phyloP scores from a whole-genome alignment of 2,329 filamentous ascomycete genomes.

The Claviceps quebecensis region DNA sequence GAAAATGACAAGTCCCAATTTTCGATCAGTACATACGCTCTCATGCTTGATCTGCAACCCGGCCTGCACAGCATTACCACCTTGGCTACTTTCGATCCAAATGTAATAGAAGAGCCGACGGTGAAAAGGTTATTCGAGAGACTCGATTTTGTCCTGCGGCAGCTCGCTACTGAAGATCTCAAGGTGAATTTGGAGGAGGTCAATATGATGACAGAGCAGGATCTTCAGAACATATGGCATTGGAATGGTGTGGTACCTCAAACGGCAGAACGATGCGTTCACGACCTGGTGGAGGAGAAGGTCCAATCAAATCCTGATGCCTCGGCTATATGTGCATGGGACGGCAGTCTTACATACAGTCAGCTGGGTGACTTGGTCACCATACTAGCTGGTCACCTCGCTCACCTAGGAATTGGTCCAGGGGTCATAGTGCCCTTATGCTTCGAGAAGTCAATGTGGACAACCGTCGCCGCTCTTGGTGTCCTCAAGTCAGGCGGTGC shows the following conservation, averaged over 20 bases:
- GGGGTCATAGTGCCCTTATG: conserved; percentile 28
- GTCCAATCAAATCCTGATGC: conserved; percentile 22
- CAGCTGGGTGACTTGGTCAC: conserved; percentile 30
- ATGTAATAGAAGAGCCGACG: neutral
- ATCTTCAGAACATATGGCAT: conserved; percentile 30
- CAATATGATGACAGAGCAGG: conserved; percentile 5
- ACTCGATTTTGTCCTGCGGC: neutral
- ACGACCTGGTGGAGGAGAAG: conserved; percentile 29
- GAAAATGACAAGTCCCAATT: neutral
- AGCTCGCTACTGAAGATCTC: neutral
- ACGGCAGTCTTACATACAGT: conserved; percentile 31
- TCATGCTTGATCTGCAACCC: neutral
- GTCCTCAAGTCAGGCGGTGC: conserved; percentile 35
- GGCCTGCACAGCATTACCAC: too few relatives aligned
- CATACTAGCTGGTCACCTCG: conserved; percentile 25
- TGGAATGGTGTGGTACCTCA: conserved; percentile 32
- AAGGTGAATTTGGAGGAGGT: neutral
- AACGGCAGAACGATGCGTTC: conserved; percentile 28
- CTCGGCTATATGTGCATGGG: conserved; percentile 35
- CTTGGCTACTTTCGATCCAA: neutral
- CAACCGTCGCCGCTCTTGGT: conserved; percentile 28
- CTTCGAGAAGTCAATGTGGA: conserved; percentile 35
- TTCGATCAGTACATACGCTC: neutral
- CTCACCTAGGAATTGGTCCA: conserved; percentile 18
- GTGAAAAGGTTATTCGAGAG: neutral